Percentiles rank a stretch among this genome's conserved stretches.
Evolutionary conservation across 1,284 basidiomycete genomes (phyloP).

Genomic region (Bondarzewia mesenterica): DNA sequence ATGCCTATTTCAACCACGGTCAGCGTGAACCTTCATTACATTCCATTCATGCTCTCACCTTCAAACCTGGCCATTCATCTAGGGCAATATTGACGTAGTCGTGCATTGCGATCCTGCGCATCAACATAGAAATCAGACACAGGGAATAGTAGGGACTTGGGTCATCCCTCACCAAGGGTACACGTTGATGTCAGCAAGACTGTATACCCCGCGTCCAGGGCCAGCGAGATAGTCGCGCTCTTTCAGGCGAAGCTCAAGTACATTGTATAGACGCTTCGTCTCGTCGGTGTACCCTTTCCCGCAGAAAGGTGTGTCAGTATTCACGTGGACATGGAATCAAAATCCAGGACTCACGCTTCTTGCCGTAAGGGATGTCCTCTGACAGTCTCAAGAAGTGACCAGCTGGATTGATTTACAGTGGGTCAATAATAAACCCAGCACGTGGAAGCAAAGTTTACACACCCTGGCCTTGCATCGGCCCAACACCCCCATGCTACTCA

Average conservation of each 20-base stretch:
- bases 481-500: constrained; percentile 55
- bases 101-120: constrained; percentile 37
- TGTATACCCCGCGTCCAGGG: constrained; percentile 54
- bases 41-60: constrained; percentile 14
- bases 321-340: background rate
- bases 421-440: background rate
- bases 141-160: too few species aligned
- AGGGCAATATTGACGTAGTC: constrained; percentile 43
- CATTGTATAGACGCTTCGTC: constrained; percentile 69
- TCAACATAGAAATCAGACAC: constrained; percentile 13
- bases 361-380: constrained; percentile 60
- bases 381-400: constrained; percentile 51
- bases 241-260: constrained; percentile 63
- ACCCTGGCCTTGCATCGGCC: constrained; percentile 71
- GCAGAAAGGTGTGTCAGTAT: background rate
- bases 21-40: background rate
- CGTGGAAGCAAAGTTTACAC: background rate
- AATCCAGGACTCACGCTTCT: constrained; percentile 34
- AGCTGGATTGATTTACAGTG: constrained; percentile 28
- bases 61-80: constrained; percentile 24
- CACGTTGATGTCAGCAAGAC: constrained; percentile 58
- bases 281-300: constrained; percentile 62
- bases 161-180: constrained; percentile 43
- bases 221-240: constrained; percentile 67
- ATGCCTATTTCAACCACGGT: constrained; percentile 18